Evolutionary conservation across 257 asterid genomes (phyloP).

Genomic region (Penstemon newberryi): DNA sequence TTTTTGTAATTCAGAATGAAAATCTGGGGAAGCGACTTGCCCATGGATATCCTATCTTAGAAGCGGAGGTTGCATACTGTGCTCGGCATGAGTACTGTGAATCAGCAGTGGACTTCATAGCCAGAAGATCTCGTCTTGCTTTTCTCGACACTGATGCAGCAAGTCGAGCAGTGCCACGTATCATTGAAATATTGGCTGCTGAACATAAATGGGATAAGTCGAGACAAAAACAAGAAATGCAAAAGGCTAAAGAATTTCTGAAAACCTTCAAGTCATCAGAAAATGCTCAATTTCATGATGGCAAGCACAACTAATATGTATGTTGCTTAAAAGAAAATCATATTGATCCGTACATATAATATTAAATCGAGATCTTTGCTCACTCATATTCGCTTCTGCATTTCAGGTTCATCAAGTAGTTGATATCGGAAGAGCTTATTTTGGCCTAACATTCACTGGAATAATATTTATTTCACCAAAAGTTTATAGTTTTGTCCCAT

Average conservation of each 20-base stretch:
- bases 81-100: conserved; percentile 95
- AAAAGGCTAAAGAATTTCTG: conserved; percentile 64
- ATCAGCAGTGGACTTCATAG: conserved; percentile 90
- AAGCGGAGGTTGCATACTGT: conserved; percentile 98
- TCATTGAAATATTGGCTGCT: conserved; percentile 71
- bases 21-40: conserved; percentile 94
- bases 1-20: conserved; percentile 56
- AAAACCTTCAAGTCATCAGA: conserved; percentile 92
- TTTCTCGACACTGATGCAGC: conserved; percentile 98
- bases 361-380: not conserved
- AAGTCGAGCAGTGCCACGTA: conserved; percentile 71
- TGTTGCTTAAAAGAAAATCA: conserved; percentile 2
- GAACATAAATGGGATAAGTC: conserved; percentile 93
- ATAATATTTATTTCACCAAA: conserved; percentile 11
- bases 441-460: conserved; percentile 16
- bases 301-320: conserved; percentile 70
- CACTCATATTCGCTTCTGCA: conserved; percentile 9
- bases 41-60: conserved; percentile 93
- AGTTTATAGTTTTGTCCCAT: conserved; percentile 25
- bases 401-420: conserved; percentile 37
- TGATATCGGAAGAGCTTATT: conserved; percentile 7
- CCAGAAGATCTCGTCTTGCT: conserved; percentile 95
- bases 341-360: not conserved
- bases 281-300: conserved; percentile 91
- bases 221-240: conserved; percentile 63